Conservation (phyloP, 1,139 yeast genomes). For the Trichomonascaceae sp. region DNA sequence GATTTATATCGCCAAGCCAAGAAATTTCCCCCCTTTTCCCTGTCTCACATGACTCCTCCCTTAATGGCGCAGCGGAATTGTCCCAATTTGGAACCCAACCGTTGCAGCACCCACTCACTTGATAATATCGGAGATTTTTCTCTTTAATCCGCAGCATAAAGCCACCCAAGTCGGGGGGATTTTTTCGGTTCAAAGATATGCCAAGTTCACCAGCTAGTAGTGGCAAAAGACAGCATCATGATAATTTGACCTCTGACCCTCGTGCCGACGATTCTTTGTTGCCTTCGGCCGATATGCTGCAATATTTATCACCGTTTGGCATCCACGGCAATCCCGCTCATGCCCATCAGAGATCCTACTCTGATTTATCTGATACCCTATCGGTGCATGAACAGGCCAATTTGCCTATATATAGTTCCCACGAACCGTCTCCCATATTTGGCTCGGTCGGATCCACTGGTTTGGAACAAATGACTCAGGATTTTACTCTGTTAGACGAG, state of each 20-base stretch:
- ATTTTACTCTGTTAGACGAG: slow-evolving; percentile 17
- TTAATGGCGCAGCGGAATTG: not conserved
- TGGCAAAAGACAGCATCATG: not conserved
- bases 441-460: slow-evolving; percentile 8
- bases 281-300: not conserved
- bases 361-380: not conserved
- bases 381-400: not conserved
- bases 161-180: not conserved
- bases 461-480: slow-evolving; percentile 20
- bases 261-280: not conserved
- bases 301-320: not conserved
- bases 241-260: not conserved
- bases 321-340: slow-evolving; percentile 1
- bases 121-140: not conserved
- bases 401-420: not conserved
- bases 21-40: no score
- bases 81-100: not conserved
- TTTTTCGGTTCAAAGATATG: not conserved
- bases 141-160: not conserved
- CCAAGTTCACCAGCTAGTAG: not conserved
- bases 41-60: no score
- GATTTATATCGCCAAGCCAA: no score
- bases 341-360: not conserved
- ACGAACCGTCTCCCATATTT: slow-evolving; percentile 5
- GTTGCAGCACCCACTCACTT: not conserved